Percentiles rank a stretch among this genome's conserved stretches.
Conservation (phyloP, 1,139 yeast genomes). For the Nakaseomyces sp. region DNA sequence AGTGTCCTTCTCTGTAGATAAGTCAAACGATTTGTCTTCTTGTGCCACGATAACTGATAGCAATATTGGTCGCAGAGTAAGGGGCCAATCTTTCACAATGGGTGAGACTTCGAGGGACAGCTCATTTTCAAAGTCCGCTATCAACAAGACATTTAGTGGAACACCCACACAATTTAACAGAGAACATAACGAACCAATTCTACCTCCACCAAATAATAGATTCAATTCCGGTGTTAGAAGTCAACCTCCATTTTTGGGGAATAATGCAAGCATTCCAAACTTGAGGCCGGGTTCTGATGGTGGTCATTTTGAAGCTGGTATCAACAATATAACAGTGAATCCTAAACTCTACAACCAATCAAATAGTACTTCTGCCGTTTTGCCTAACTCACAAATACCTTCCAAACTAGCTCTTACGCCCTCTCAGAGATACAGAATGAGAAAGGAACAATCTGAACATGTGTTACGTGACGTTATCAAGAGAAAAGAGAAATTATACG, state of each 20-base stretch:
- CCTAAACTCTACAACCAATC: slow-evolving; percentile 11
- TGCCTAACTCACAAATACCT: slow-evolving; percentile 8
- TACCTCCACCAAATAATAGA: neutral
- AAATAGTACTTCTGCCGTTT: slow-evolving; percentile 24
- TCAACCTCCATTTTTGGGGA: neutral
- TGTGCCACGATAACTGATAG: neutral
- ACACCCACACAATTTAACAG: neutral
- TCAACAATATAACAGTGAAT: neutral
- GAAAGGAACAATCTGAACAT: slow-evolving; percentile 32
- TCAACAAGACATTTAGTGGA: neutral
- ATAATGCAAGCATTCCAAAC: slow-evolving; percentile 1
- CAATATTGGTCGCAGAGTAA: neutral
- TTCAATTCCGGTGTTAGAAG: neutral
- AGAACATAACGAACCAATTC: neutral
- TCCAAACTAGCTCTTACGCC: slow-evolving; percentile 30
- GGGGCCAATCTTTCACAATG: slow-evolving; percentile 1
- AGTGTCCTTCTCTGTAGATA: neutral
- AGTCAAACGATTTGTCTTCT: neutral
- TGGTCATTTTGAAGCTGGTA: neutral
- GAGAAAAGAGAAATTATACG: slow-evolving; percentile 37
- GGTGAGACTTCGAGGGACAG: neutral
- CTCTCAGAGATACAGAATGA: slow-evolving; percentile 33
- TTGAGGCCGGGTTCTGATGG: neutral
- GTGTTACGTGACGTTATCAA: slow-evolving; percentile 30
- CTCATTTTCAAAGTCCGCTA: neutral